These are phyloP conservation scores for Cucumis melo DNA, from an alignment of 306 rosid genomes.

Conservation along the genomic window DNA sequence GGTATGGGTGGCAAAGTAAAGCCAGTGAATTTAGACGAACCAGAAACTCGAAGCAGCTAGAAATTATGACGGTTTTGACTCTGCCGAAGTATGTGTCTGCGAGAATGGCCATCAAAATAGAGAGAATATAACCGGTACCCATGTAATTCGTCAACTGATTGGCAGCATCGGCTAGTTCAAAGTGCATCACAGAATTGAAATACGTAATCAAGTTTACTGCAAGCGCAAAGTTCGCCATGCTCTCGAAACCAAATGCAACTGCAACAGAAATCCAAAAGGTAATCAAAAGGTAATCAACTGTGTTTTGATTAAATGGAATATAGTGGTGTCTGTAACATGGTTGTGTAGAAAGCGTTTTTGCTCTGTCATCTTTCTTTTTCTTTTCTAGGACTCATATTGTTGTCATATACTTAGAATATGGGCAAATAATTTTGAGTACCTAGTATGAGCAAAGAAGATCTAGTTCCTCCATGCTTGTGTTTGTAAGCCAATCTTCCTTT, in stretches of 20 bases:
- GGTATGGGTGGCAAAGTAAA: background rate
- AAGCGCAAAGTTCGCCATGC: constrained; percentile 52
- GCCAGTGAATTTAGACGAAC: constrained; percentile 23
- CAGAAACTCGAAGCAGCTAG: constrained; percentile 51
- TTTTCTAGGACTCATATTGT: background rate
- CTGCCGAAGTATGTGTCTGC: constrained; percentile 71
- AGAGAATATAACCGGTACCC: constrained; percentile 63
- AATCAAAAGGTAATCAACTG: background rate
- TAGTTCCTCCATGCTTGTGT: constrained; percentile 59
- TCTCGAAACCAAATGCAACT: constrained; percentile 56
- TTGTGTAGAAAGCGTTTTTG: background rate
- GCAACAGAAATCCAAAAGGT: constrained; percentile 13
- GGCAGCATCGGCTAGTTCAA: constrained; percentile 56
- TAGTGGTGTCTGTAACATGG: background rate
- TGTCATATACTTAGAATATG: background rate
- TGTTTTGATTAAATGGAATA: background rate
- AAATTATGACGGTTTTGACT: constrained; percentile 36
- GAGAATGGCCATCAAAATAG: constrained; percentile 49
- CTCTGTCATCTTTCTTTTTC: background rate
- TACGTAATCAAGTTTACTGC: constrained; percentile 76
- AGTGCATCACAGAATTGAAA: constrained; percentile 57
- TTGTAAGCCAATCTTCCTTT: constrained; percentile 67
- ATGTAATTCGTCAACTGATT: constrained; percentile 66
- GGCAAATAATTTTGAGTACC: constrained; percentile 17
- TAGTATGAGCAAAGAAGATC: constrained; percentile 35